Evolutionary conservation across 441 rosid species (phyloP).

Genomic region (Jatropha multifida): DNA sequence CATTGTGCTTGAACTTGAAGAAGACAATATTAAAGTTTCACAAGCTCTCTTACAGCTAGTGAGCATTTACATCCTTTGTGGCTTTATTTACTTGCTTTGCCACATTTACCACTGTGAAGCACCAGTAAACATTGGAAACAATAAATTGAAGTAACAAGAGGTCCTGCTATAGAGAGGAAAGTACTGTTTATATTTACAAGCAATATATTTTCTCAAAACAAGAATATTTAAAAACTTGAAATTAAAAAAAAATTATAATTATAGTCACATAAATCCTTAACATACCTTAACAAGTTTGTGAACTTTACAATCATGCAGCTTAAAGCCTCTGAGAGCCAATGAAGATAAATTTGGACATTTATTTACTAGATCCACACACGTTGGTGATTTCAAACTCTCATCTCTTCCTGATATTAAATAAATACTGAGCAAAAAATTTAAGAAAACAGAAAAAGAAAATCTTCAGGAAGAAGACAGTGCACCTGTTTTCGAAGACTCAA

Average conservation of each 20-base stretch:
- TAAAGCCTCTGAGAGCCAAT: slow-evolving; percentile 68
- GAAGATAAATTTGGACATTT: slow-evolving; percentile 67
- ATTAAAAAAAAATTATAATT: slow-evolving; percentile 1
- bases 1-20: neutral
- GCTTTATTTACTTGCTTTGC: neutral
- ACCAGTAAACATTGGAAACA: neutral
- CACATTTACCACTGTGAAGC: neutral
- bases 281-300: slow-evolving; percentile 62
- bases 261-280: neutral
- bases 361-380: slow-evolving; percentile 61
- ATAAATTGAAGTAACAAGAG: neutral
- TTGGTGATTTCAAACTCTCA: slow-evolving; percentile 59
- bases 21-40: neutral
- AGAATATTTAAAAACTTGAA: neutral
- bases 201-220: neutral
- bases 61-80: neutral
- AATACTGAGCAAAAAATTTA: slow-evolving; percentile 23
- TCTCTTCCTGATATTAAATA: slow-evolving; percentile 53
- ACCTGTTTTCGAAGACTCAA: slow-evolving; percentile 63
- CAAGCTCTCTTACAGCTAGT: neutral
- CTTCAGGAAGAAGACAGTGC: slow-evolving; percentile 16
- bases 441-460: slow-evolving; percentile 16
- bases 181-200: neutral
- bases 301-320: slow-evolving; percentile 64
- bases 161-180: neutral